Evolutionary conservation across 2,329 filamentous ascomycete genomes (phyloP), one percentile per base, ranked within the genome.

Genomic region (Xylaria multiplex): DNA sequence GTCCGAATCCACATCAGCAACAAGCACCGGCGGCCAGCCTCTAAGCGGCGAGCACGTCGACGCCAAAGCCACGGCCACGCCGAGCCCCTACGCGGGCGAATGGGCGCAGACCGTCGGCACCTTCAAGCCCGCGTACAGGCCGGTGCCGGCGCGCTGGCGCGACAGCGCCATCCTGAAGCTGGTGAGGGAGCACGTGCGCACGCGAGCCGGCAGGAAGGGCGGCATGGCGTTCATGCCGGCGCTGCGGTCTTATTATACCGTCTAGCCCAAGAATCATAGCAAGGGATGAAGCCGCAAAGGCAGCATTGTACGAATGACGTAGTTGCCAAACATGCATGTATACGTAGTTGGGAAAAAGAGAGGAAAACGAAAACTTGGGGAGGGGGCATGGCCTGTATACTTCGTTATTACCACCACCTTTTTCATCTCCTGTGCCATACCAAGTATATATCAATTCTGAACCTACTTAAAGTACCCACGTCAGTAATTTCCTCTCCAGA

Each of bases 91-190:
- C 27, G 79, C 84, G 78, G 93, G 94, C 68, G 96, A 99, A 82
- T 99, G 96, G 96, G 93, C 93, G 68, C 95, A 98, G 85, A 99
- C 96, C 0, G 86, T 97, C 5, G 96, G 96, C 37, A 94, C 93
- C 24, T 97, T 97, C 80, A 95, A 92, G 84, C 93, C 95, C 35
- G 93, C 94, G 42, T 97, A 97, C 81, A 85, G 95, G 62, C 95
- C 95, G 45, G 94, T 98, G 64, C 96, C 96, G 13, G 81, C 82
- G 73, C 86, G 95, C 69, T 99, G 96, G 96, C 88, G 85, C 79
- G 89, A 90, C 68, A 96, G 92, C 71, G 90, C 94, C 81, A 88
- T 97, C 60, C 81, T 99, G 73, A 79, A 78, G 30, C 81, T 96
- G 84, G 78, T 99, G 78, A 85, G 95, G 77, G 84, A 86, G 73